A percentile compares a stretch with the other conserved stretches of the same genome.
phyloP scores from a whole-genome alignment of 2,329 filamentous ascomycete genomes.

The Xylaria sp. region DNA sequence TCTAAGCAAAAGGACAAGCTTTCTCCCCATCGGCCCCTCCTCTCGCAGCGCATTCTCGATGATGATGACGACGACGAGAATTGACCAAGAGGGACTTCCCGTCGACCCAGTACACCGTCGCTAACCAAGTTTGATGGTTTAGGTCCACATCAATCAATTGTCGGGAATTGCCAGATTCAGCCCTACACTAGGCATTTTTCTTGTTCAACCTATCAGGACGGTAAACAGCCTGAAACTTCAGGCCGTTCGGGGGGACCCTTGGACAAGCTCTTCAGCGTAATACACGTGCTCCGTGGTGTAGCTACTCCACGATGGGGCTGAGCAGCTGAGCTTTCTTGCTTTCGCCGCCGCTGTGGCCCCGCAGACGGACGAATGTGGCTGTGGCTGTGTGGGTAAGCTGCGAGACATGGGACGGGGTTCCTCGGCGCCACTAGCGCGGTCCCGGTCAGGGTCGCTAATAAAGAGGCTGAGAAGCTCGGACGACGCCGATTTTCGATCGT shows the following conservation, averaged over 20 bases:
- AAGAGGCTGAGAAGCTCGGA: neutral
- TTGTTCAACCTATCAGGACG: neutral
- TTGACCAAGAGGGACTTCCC: neutral
- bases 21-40: neutral
- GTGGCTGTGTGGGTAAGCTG: too few species aligned
- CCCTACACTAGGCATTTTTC: slow-evolving; percentile 25
- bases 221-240: neutral
- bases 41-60: neutral
- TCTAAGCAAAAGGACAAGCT: neutral
- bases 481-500: neutral
- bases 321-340: neutral
- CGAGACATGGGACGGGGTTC: neutral
- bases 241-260: neutral
- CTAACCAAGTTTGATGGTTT: neutral
- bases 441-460: neutral
- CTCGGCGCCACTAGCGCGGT: neutral
- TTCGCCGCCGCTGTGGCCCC: neutral
- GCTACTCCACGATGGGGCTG: neutral
- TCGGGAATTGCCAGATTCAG: slow-evolving; percentile 16
- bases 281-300: neutral
- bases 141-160: neutral
- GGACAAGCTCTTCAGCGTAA: neutral
- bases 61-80: neutral
- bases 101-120: too few species aligned
- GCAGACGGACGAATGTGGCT: neutral